Percentiles rank a stretch among this genome's conserved stretches.
Evolutionary conservation across 2,329 filamentous ascomycete species (phyloP).

Genomic region (Tolypocladium inflatum): DNA sequence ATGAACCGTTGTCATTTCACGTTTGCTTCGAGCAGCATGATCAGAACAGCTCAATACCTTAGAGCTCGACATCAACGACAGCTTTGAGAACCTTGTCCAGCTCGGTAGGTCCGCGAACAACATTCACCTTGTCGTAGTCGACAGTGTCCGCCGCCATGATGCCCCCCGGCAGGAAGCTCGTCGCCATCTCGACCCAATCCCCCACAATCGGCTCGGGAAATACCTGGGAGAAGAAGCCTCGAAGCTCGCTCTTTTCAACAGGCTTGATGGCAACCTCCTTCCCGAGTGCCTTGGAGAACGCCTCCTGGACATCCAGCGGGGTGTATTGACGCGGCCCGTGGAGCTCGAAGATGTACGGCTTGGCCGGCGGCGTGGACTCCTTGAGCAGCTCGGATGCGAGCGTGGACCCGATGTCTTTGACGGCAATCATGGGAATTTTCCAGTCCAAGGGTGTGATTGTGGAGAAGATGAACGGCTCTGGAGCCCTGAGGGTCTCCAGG

Average conservation of each 20-base stretch:
- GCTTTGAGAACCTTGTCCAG: conserved; percentile 9
- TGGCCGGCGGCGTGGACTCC: conserved; percentile 6
- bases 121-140: conserved; percentile 1
- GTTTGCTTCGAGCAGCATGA: too few relatives aligned
- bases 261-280: conserved; percentile 15
- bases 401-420: conserved; percentile 12
- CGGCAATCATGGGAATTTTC: conserved; percentile 20
- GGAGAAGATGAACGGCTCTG: conserved; percentile 21
- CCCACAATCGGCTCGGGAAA: conserved; percentile 14
- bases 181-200: conserved; percentile 20
- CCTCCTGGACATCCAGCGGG: conserved; percentile 16
- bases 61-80: not conserved
- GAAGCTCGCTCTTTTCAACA: conserved; percentile 14
- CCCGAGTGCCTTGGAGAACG: conserved; percentile 15
- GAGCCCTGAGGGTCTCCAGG: conserved; percentile 14
- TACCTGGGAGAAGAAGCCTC: conserved; percentile 9
- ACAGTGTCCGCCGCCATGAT: conserved; percentile 9
- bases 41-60: not conserved
- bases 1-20: too few relatives aligned
- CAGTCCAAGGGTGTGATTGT: conserved; percentile 22
- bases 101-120: conserved; percentile 12
- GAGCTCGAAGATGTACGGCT: conserved; percentile 20
- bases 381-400: conserved; percentile 16
- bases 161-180: conserved; percentile 17
- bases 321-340: conserved; percentile 18